phyloP scores from a whole-genome alignment of 805 yeast genomes.

The Zygosaccharomyces gambellarensis region DNA sequence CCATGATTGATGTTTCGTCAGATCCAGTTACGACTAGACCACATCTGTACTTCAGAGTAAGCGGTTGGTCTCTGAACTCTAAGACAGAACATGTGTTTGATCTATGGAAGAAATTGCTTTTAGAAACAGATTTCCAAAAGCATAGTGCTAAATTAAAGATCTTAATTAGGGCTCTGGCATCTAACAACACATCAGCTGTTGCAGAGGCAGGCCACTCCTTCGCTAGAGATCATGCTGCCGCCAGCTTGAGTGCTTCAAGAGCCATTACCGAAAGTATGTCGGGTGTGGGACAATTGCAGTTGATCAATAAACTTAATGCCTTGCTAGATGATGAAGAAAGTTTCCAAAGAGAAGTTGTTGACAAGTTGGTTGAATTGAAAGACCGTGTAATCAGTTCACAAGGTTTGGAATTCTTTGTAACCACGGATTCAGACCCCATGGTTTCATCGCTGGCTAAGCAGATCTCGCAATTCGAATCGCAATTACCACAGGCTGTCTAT shows the following conservation, averaged over 20 bases:
- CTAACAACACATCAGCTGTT: slow-evolving; percentile 71
- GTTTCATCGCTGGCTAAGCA: slow-evolving; percentile 23
- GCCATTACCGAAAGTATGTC: slow-evolving; percentile 56
- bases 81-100: slow-evolving; percentile 58
- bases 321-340: slow-evolving; percentile 45
- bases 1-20: slow-evolving; percentile 53
- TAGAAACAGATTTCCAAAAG: slow-evolving; percentile 58
- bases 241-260: slow-evolving; percentile 57
- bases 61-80: slow-evolving; percentile 66
- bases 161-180: slow-evolving; percentile 65
- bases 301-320: slow-evolving; percentile 55
- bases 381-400: slow-evolving; percentile 40
- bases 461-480: slow-evolving; percentile 29
- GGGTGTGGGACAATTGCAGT: slow-evolving; percentile 76
- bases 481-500: slow-evolving; percentile 22
- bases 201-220: slow-evolving; percentile 86
- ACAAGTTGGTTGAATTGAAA: slow-evolving; percentile 53
- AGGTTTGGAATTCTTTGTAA: slow-evolving; percentile 49
- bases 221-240: slow-evolving; percentile 64
- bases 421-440: slow-evolving; percentile 47
- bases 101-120: slow-evolving; percentile 64
- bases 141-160: slow-evolving; percentile 65
- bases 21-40: slow-evolving; percentile 50
- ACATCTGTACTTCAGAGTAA: slow-evolving; percentile 49
- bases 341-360: slow-evolving; percentile 55